phyloP scores from a whole-genome alignment of 2,329 filamentous ascomycete genomes.

The Alternaria incomplexa region DNA sequence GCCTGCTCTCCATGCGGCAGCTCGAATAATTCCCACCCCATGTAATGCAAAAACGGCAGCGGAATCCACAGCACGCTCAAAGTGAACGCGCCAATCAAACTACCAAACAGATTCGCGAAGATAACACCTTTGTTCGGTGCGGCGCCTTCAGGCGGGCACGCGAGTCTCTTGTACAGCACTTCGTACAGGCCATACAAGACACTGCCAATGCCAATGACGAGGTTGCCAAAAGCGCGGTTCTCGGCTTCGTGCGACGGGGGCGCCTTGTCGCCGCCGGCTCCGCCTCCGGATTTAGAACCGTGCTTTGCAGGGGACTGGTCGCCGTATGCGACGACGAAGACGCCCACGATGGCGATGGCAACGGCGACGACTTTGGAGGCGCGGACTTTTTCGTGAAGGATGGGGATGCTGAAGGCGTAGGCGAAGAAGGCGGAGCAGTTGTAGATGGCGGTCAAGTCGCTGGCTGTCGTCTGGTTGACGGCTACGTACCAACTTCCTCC shows the following conservation, averaged over 20 bases:
- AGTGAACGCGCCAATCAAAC: constrained; percentile 85
- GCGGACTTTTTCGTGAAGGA: constrained; percentile 83
- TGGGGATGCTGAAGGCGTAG: constrained; percentile 91
- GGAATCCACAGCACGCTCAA: constrained; percentile 90
- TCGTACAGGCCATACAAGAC: constrained; percentile 97
- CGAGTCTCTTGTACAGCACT: constrained; percentile 91
- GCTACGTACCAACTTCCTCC: constrained; percentile 96
- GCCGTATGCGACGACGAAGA: constrained; percentile 94
- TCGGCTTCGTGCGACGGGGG: constrained; percentile 61
- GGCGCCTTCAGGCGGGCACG: constrained; percentile 90
- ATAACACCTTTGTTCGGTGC: constrained; percentile 88
- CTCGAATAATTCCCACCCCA: constrained; percentile 81
- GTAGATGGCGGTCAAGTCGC: constrained; percentile 96
- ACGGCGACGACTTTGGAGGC: constrained; percentile 88
- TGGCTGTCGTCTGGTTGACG: constrained; percentile 89
- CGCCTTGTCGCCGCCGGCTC: constrained; percentile 57
- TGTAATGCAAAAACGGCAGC: constrained; percentile 79
- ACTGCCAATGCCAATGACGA: constrained; percentile 89
- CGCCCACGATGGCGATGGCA: constrained; percentile 82
- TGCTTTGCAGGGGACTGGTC: constrained; percentile 65
- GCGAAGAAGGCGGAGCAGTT: constrained; percentile 99
- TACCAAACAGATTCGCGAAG: constrained; percentile 92
- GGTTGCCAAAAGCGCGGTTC: constrained; percentile 80
- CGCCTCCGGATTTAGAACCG: constrained; percentile 61
- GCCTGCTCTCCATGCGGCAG: constrained; percentile 79